Conservation (phyloP, 2,329 filamentous ascomycete species). For the Zymoseptoria ardabiliae region DNA sequence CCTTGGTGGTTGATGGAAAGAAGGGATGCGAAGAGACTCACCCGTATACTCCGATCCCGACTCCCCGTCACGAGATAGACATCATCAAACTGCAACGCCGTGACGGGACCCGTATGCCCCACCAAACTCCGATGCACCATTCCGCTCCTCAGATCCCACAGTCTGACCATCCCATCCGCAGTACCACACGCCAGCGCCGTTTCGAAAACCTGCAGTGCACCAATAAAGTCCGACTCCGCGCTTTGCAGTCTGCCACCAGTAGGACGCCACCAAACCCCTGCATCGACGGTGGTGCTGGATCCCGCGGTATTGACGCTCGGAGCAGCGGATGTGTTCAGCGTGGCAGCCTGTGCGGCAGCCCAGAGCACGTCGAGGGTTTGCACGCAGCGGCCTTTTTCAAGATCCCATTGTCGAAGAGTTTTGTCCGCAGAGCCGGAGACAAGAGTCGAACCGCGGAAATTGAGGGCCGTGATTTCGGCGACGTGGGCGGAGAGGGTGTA, state of each 20-base stretch:
- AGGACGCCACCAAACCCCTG: conserved; percentile 61
- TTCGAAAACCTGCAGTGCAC: conserved; percentile 91
- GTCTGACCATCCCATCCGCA: conserved; percentile 89
- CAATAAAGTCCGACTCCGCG: conserved; percentile 79
- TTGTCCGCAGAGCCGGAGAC: conserved; percentile 97
- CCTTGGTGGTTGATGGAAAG: background rate
- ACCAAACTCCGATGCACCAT: conserved; percentile 96
- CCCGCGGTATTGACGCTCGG: conserved; percentile 5
- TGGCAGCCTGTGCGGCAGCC: conserved; percentile 80
- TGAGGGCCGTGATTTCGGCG: conserved; percentile 86
- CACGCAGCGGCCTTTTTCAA: conserved; percentile 93
- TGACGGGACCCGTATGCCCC: conserved; percentile 90
- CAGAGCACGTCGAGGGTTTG: conserved; percentile 97
- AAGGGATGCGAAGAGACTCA: conserved; percentile 46
- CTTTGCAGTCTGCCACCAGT: conserved; percentile 51
- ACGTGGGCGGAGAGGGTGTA: conserved; percentile 85
- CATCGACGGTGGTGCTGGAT: conserved; percentile 2
- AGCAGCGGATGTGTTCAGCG: conserved; percentile 37
- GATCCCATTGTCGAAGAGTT: conserved; percentile 93
- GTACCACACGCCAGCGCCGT: conserved; percentile 92
- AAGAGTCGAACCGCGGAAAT: conserved; percentile 81
- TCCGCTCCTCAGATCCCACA: conserved; percentile 94
- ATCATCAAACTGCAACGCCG: conserved; percentile 92
- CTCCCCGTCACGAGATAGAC: conserved; percentile 91
- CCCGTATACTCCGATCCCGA: conserved; percentile 83